A percentile compares a stretch with the other conserved stretches of the same genome.
These are phyloP conservation scores for Schoenoplectus tabernaemontani DNA, from an alignment of 202 grass and related monocot genomes.

Conservation along the genomic window DNA sequence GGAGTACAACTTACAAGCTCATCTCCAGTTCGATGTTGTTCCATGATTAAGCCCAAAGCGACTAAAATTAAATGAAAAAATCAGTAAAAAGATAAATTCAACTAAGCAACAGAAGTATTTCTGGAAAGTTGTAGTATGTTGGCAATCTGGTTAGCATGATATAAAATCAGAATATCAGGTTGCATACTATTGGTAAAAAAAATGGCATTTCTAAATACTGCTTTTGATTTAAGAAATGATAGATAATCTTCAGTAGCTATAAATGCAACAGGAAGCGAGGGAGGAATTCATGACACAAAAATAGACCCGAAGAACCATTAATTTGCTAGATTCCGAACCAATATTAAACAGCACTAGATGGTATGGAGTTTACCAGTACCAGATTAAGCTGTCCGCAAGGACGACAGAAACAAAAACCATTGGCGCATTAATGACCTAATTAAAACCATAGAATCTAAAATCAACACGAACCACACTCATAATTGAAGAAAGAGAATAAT, in stretches of 20 bases:
- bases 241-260: not conserved
- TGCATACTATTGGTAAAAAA: not conserved
- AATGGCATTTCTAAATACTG: not conserved
- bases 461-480: not conserved
- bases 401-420: not conserved
- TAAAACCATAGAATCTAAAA: not conserved
- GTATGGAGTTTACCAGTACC: not conserved
- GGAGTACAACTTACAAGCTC: slow-evolving; percentile 11
- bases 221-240: not conserved
- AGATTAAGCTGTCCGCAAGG: not conserved
- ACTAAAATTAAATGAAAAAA: slow-evolving; percentile 12
- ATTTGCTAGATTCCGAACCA: not conserved
- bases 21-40: not conserved
- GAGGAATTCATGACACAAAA: not conserved
- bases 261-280: not conserved
- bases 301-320: not conserved
- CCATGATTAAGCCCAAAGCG: not conserved
- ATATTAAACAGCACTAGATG: not conserved
- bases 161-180: not conserved
- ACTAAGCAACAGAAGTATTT: not conserved
- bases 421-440: not conserved
- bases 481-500: not conserved
- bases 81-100: not conserved
- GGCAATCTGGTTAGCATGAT: not conserved
- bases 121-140: not conserved